Percentiles rank a stretch among this genome's conserved stretches.
phyloP scores from a whole-genome alignment of 2,329 filamentous ascomycete species.

The Rutstroemia sp. region DNA sequence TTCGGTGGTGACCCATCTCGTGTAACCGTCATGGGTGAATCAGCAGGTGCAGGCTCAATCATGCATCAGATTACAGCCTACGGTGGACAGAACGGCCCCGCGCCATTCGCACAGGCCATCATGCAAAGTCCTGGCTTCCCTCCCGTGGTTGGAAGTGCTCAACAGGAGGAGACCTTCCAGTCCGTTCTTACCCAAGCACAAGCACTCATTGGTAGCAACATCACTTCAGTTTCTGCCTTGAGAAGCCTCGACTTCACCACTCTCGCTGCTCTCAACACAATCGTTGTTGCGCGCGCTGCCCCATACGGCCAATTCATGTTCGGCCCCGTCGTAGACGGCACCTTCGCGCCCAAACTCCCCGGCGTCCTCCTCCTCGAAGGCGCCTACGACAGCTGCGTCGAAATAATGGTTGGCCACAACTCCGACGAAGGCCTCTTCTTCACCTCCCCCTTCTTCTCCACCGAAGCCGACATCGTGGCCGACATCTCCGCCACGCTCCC shows the following conservation, averaged over 20 bases:
- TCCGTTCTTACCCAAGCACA: constrained; percentile 14
- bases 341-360: constrained; percentile 39
- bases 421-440: constrained; percentile 32
- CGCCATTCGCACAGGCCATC: constrained; percentile 36
- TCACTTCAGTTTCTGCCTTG: constrained; percentile 6
- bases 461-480: constrained; percentile 10
- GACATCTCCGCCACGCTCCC: constrained; percentile 16
- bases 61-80: constrained; percentile 49
- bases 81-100: constrained; percentile 32
- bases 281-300: constrained; percentile 14
- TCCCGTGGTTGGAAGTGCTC: constrained; percentile 1
- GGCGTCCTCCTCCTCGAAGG: constrained; percentile 37
- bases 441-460: constrained; percentile 24
- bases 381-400: constrained; percentile 37
- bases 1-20: constrained; percentile 46
- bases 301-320: constrained; percentile 36
- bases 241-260: constrained; percentile 7
- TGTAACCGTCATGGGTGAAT: constrained; percentile 44
- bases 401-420: constrained; percentile 39
- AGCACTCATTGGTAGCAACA: constrained; percentile 5
- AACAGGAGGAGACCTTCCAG: constrained; percentile 9
- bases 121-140: constrained; percentile 25
- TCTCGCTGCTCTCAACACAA: constrained; percentile 15
- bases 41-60: constrained; percentile 45
- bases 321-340: constrained; percentile 40